Evolutionary conservation across 257 asterid genomes (phyloP), one percentile per base, ranked within the genome.

Genomic region (Euphrasia confusa): DNA sequence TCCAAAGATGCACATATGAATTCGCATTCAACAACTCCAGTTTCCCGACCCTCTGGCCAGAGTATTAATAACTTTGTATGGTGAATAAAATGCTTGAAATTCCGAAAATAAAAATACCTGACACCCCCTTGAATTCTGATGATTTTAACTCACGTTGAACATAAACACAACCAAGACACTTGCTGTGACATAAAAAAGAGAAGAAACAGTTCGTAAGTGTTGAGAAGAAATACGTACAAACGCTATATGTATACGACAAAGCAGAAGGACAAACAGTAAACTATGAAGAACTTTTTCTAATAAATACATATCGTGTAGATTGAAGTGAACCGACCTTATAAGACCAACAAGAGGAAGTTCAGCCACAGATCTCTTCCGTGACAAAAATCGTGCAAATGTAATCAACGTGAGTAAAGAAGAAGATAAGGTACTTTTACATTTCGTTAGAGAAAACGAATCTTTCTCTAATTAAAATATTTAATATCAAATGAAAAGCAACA

Each of bases 321-420:
- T 32, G 39, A 39, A 61, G 66, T 64, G 54, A 73, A 77, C 93
- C 69, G 67, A 92, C 86, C 99, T 87, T 83, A 93, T 84, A 68
- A 89, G 95, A 73, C 99, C 99, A 78, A 93, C 76, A 54, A 93
- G 84, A 61, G 99, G 99, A 79, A 93, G 99, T 74, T 79, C 85
- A 67, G 83, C 90, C 82, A 89, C 99, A n/a, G 99, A 93, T 72
- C 96, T 83, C 99, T 93, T 71, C 83, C 78, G 75, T 77, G 68
- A 73, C 67, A 79, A 58, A 75, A 75, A 40, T 50, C 10, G 58
- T 63, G 33, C 66, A 63, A 71, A 21, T 70, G 74, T 10, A 62
- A 70, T 67, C 64, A 70, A 53, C 66, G 65, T 48, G 60, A 73
- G 15, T 9, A 66, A 71, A 54, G 64, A 28, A 49, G 32, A 53